phyloP scores from a whole-genome alignment of 345 rosid species.

The Psidium guajava region DNA sequence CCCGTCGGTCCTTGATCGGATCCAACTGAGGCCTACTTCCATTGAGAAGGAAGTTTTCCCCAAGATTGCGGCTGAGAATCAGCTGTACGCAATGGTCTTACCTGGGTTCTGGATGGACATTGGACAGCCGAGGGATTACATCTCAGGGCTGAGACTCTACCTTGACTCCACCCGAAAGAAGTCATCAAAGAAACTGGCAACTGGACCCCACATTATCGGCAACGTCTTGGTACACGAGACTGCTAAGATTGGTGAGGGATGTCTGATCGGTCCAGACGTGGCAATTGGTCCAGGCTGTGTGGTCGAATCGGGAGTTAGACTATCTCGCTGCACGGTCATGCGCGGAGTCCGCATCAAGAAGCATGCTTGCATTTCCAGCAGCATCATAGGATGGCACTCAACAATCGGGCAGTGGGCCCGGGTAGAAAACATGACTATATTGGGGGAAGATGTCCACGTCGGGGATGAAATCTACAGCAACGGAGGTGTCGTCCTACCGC shows the following conservation, averaged over 20 bases:
- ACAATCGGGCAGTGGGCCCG: constrained; percentile 96
- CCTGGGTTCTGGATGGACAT: constrained; percentile 99
- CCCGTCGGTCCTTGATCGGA: constrained; percentile 81
- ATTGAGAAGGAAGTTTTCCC: constrained; percentile 99
- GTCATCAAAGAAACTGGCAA: constrained; percentile 47
- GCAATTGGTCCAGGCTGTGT: constrained; percentile 94
- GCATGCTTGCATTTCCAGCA: constrained; percentile 89
- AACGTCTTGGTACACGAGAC: constrained; percentile 81
- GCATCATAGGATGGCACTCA: constrained; percentile 97
- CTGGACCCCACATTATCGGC: constrained; percentile 62
- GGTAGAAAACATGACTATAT: constrained; percentile 96
- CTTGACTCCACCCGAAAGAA: constrained; percentile 83
- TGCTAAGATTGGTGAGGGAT: constrained; percentile 90
- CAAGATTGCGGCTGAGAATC: constrained; percentile 67
- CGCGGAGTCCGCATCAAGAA: constrained; percentile 92
- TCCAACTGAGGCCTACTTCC: constrained; percentile 87
- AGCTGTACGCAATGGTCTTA: constrained; percentile 86
- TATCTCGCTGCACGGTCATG: constrained; percentile 94
- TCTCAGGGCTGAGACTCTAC: constrained; percentile 85
- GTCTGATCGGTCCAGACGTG: constrained; percentile 93
- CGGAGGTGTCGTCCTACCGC: constrained; percentile 96
- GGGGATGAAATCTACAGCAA: constrained; percentile 96
- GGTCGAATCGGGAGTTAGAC: constrained; percentile 90
- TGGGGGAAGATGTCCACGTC: constrained; percentile 95
- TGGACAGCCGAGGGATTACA: constrained; percentile 97